A percentile compares a stretch with the other conserved stretches of the same genome.
Evolutionary conservation across 495 filamentous ascomycete genomes (phyloP).

Genomic region (Trichoderma virens): DNA sequence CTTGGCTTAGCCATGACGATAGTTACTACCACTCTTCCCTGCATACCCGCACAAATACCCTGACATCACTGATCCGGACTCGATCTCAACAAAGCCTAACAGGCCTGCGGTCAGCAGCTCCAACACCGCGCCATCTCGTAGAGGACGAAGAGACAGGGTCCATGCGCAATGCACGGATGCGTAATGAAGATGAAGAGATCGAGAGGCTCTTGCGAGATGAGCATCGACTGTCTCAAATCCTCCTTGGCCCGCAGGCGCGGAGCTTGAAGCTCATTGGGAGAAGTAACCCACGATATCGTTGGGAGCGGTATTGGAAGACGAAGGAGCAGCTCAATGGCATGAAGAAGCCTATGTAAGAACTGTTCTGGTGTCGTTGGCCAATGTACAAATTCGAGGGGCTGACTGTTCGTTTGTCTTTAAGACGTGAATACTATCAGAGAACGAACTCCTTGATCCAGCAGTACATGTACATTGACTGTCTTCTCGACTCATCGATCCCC

Average conservation of each 20-base stretch:
- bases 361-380: background rate
- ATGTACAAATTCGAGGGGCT: background rate
- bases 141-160: conserved; percentile 22
- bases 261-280: conserved; percentile 72
- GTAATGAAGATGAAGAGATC: conserved; percentile 28
- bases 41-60: conserved; percentile 22
- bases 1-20: conserved; percentile 16
- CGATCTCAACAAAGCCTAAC: conserved; percentile 18
- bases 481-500: conserved; percentile 81
- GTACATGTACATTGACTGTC: conserved; percentile 85
- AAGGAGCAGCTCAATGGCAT: conserved; percentile 55
- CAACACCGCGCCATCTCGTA: background rate
- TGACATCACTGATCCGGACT: conserved; percentile 31
- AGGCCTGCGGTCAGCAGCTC: conserved; percentile 4
- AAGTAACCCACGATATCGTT: conserved; percentile 65
- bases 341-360: conserved; percentile 52
- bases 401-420: conserved; percentile 15
- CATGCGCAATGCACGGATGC: background rate
- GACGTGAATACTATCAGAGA: conserved; percentile 73
- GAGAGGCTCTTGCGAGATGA: conserved; percentile 32
- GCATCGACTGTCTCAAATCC: conserved; percentile 42
- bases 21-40: conserved; percentile 22
- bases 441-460: conserved; percentile 77
- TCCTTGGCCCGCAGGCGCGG: conserved; percentile 63
- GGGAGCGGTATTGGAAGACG: conserved; percentile 68